Base-by-base conservation (phyloP, 106 monocot genomes). In the Dendrobium chrysotoxum region DNA sequence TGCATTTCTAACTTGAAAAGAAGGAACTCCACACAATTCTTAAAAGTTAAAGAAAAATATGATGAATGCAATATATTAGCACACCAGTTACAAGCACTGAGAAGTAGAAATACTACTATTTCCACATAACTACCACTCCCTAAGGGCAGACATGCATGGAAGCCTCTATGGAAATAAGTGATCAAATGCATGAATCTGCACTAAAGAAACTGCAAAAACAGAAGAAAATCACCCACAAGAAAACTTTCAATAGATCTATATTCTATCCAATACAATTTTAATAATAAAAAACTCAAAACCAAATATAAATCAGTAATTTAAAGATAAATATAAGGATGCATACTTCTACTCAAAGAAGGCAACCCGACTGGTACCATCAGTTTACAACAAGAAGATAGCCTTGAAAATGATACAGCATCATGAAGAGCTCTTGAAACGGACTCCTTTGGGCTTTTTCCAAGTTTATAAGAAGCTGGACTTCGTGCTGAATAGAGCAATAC, bases 351-450 rank as follows among this genome's bases (percentile, higher is more conserved):
- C 70, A 98, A 80, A 79, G 92, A 95, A 80, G 94, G 92, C 83
- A 95, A 84, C 47, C 98, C 98, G 50, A 91, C 41, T 61, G 98
- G 98, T 35, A 95, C 85, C 84, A 95, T 88, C 80, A 98, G 78
- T 75, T 88, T 84, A 78, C 83, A 94, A 20, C 81, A 85, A 44
- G 88, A 82, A 18, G 98, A 88, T 5, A 98, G 86, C 83, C 80
- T 90, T 80, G 95, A 86, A 88, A 98, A 88, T 40, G 98, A 98
- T 54, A 98, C 81, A 53, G 92, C 92, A 84, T 98, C 94, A 80
- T 98, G 95, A 30, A 98, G 89, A 64, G 83, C 78, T 83, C 87
- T 88, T 28, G 87, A 78, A 11, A 97, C 81, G 42, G 77, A 79
- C 28, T 88, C 83, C 78, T 84, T 92, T 72, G 39, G 47, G 81